Conservation (phyloP, 768 basidiomycete genomes). For the Suillus plorans region DNA sequence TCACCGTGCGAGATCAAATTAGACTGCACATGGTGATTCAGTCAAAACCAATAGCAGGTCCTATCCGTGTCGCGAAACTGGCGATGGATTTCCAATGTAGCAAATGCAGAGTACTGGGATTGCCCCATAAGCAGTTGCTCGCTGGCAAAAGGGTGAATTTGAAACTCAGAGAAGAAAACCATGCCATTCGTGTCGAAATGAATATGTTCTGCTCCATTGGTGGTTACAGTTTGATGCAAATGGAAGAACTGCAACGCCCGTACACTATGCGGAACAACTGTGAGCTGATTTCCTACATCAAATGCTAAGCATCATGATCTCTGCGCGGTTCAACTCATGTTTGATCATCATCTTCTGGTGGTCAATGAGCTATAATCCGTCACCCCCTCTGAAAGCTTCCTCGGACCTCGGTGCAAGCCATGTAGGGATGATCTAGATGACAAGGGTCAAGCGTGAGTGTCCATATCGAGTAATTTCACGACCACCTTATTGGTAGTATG, state of each 20-base stretch:
- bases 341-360: not conserved
- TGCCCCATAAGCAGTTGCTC: too few relatives aligned
- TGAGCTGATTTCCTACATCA: not conserved
- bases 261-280: not conserved
- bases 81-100: too few relatives aligned
- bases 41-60: too few relatives aligned
- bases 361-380: not conserved
- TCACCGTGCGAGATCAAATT: too few relatives aligned
- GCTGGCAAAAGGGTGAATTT: too few relatives aligned
- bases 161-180: too few relatives aligned
- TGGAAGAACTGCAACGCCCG: not conserved
- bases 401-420: not conserved
- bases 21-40: too few relatives aligned
- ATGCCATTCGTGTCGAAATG: not conserved
- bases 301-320: not conserved
- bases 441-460: not conserved
- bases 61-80: too few relatives aligned
- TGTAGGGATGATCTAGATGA: not conserved
- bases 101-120: too few relatives aligned
- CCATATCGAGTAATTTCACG: too few relatives aligned
- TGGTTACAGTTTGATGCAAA: not conserved
- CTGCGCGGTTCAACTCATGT: not conserved
- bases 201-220: not conserved
- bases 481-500: not conserved
- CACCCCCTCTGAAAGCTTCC: not conserved